A percentile compares a stretch with the other conserved stretches of the same genome.
Conservation (phyloP, 2,329 filamentous ascomycete genomes). For the Aspergillus persii region DNA sequence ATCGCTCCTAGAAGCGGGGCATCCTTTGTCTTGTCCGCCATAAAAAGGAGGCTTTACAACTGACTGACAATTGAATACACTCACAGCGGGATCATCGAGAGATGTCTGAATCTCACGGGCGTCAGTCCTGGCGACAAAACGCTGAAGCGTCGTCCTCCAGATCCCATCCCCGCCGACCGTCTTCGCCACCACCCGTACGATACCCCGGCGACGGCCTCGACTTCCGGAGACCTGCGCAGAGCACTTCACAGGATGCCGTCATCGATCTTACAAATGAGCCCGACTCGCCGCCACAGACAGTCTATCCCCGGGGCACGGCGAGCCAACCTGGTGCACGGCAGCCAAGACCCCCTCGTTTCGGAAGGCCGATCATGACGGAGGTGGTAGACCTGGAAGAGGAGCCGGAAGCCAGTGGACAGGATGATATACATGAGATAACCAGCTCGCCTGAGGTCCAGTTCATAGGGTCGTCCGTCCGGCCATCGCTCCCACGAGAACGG, state of each 20-base stretch:
- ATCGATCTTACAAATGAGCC: conserved; percentile 50
- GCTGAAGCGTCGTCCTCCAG: conserved; percentile 25
- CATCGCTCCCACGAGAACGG: conserved; percentile 5
- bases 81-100: conserved; percentile 34
- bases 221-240: conserved; percentile 51
- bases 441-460: conserved; percentile 53
- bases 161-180: conserved; percentile 9
- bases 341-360: conserved; percentile 34
- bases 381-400: conserved; percentile 43
- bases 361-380: conserved; percentile 36
- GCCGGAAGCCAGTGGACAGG: conserved; percentile 12
- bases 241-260: conserved; percentile 36
- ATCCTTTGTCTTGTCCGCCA: conserved; percentile 7
- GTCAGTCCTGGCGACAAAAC: conserved; percentile 25
- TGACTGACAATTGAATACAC: conserved; percentile 18
- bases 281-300: conserved; percentile 31
- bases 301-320: neutral
- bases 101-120: conserved; percentile 33
- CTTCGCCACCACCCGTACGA: conserved; percentile 31
- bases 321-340: neutral
- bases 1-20: conserved; percentile 20
- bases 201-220: conserved; percentile 56
- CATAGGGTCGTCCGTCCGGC: conserved; percentile 32
- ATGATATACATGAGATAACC: conserved; percentile 15
- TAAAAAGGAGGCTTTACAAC: conserved; percentile 2